These are phyloP conservation scores for Anthracocystis panici-leucophaei DNA, from an alignment of 1,284 basidiomycete species.

Conservation along the genomic window DNA sequence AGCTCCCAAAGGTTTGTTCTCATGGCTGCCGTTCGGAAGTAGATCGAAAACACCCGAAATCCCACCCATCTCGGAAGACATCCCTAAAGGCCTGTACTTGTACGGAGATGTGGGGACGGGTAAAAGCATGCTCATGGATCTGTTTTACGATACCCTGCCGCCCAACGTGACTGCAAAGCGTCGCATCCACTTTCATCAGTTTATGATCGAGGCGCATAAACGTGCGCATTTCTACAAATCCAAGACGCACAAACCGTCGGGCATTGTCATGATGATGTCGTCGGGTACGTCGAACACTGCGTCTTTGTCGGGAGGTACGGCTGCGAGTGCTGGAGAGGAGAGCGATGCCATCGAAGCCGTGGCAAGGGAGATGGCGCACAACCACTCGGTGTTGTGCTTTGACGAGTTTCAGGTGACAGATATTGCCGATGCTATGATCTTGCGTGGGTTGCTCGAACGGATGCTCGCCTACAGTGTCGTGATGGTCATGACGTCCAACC, in stretches of 20 bases:
- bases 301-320: background rate
- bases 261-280: constrained; percentile 65
- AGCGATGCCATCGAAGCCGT: constrained; percentile 90
- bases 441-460: constrained; percentile 86
- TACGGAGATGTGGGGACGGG: constrained; percentile 97
- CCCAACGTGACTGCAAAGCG: constrained; percentile 79
- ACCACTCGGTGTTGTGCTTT: constrained; percentile 82
- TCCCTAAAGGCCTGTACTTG: constrained; percentile 92
- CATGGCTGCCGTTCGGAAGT: constrained; percentile 43
- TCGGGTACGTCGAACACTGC: constrained; percentile 17
- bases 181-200: constrained; percentile 86
- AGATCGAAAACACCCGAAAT: constrained; percentile 42
- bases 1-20: constrained; percentile 37
- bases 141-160: constrained; percentile 90
- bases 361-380: constrained; percentile 85
- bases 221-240: constrained; percentile 79
- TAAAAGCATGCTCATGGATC: constrained; percentile 95
- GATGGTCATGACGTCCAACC: constrained; percentile 96
- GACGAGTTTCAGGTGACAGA: constrained; percentile 99
- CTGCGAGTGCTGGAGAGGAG: constrained; percentile 53
- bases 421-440: constrained; percentile 98
- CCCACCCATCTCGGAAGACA: constrained; percentile 71
- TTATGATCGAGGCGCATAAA: constrained; percentile 99
- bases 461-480: constrained; percentile 90
- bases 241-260: constrained; percentile 63